Evolutionary conservation across 2,329 filamentous ascomycete genomes (phyloP), one percentile per base, ranked within the genome.

Genomic region (Davidsoniella eucalypti): DNA sequence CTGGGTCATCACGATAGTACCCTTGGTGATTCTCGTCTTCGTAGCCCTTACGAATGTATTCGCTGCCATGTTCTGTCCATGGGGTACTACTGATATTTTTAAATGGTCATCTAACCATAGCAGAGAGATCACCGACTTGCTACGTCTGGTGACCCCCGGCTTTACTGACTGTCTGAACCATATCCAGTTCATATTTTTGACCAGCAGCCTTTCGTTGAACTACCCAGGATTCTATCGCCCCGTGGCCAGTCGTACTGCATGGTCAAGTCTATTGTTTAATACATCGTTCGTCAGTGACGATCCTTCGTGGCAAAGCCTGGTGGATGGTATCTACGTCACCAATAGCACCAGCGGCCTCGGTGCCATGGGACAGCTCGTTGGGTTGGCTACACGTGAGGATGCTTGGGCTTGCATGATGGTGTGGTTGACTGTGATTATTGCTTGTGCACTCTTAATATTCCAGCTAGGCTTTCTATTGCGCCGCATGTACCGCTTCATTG

Each of bases 31-130:
- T 21, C 71, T 98, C 29, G 67, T 90, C 2, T 70, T 90, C 39
- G 85, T 93, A 43, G 92, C 80, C 2, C 64, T 87, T 52, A 87
- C 88, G 12, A 94, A 90, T 5, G 69, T 88, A 36, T 79, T 87
- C 56, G 87, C 92, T 2, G 84, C 80, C 46, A 85, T 93, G 37
- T 90, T 80, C 61, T 95, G 88, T 60, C 92, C 92, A 0, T 98
- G 92, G 90, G 92, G 92, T 17, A 85, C 87, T 1, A 78, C 78
- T 6, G 84, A 98, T 61, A 73, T 90, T 17, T 96, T 96, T 63
- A 81, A 85, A 57, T 98, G 90, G 87, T 87, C 87, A n/a, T 93
- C 87, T 60, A 98, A 98, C 62, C 96, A 94, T 62, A 92, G 92
- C 36, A 80, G 90, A 57, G 92, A 98, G 58, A 84, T 86, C 54